Evolutionary conservation across 768 basidiomycete species (phyloP).

Genomic region (Baorangia bicolor): DNA sequence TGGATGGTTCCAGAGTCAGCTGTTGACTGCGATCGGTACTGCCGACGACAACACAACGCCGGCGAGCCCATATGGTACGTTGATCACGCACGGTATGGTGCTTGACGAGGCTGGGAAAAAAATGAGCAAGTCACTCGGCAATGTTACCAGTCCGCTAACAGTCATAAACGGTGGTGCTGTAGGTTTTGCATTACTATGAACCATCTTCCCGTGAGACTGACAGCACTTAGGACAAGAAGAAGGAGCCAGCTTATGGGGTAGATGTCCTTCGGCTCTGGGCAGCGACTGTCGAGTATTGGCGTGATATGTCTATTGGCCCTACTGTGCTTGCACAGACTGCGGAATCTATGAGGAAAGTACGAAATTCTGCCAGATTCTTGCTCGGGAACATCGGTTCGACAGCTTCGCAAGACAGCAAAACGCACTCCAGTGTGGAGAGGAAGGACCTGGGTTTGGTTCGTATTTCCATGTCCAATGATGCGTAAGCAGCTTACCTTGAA

Average conservation of each 20-base stretch:
- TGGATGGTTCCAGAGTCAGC: constrained; percentile 97
- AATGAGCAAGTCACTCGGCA: constrained; percentile 98
- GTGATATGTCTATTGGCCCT: constrained; percentile 84
- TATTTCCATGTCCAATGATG: background rate
- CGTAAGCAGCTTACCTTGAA: constrained; percentile 5
- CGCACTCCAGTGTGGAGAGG: constrained; percentile 12
- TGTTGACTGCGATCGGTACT: constrained; percentile 73
- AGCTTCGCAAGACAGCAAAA: constrained; percentile 3
- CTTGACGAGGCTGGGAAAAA: constrained; percentile 85
- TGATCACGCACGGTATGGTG: constrained; percentile 97
- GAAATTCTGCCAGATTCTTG: constrained; percentile 84
- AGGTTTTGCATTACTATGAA: constrained; percentile 19
- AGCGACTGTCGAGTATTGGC: constrained; percentile 86
- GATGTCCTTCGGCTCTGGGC: constrained; percentile 91
- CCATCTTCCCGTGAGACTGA: background rate
- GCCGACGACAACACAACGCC: constrained; percentile 17
- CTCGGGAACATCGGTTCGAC: constrained; percentile 67
- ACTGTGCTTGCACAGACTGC: constrained; percentile 71
- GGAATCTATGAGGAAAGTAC: constrained; percentile 77
- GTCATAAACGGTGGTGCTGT: constrained; percentile 80
- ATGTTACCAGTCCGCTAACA: constrained; percentile 81
- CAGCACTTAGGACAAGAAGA: constrained; percentile 55
- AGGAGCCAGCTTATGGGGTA: constrained; percentile 77
- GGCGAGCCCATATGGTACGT: constrained; percentile 61
- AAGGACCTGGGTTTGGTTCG: constrained; percentile 65